Conservation (phyloP, 2,329 filamentous ascomycete species). For the Colletotrichum euphorbiae region DNA sequence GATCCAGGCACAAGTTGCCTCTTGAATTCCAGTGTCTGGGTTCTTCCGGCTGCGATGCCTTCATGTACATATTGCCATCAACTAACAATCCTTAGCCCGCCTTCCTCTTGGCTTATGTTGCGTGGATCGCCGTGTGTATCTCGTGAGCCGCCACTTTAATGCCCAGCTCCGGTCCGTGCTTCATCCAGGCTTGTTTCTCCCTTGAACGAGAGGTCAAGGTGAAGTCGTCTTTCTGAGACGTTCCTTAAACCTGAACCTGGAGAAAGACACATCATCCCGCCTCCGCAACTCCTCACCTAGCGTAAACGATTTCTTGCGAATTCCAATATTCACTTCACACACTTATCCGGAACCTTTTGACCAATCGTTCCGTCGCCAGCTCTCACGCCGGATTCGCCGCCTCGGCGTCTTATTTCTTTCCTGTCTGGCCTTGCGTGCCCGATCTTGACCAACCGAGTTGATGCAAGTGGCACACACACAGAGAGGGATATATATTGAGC, state of each 20-base stretch:
- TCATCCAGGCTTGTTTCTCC: slow-evolving; percentile 5
- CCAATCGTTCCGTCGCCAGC: slow-evolving; percentile 4
- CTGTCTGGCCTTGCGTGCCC: slow-evolving; percentile 13
- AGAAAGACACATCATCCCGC: slow-evolving; percentile 21
- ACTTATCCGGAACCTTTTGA: slow-evolving; percentile 5
- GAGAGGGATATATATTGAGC: slow-evolving; percentile 20
- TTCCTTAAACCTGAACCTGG: slow-evolving; percentile 3
- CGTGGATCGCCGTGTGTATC: slow-evolving; percentile 23
- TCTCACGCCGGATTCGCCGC: slow-evolving; percentile 32
- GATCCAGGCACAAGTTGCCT: slow-evolving; percentile 9
- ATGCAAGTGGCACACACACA: not conserved
- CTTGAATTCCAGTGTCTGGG: slow-evolving; percentile 10
- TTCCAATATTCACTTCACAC: not conserved
- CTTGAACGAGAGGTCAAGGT: slow-evolving; percentile 5
- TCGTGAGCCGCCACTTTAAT: not conserved
- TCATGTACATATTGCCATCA: not conserved
- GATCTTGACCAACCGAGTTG: not conserved
- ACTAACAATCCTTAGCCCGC: slow-evolving; percentile 2
- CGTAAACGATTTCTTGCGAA: slow-evolving; percentile 14
- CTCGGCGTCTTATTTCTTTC: slow-evolving; percentile 30
- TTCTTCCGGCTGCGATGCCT: not conserved
- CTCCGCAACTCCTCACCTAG: slow-evolving; percentile 12
- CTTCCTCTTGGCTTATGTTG: slow-evolving; percentile 8
- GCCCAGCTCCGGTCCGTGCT: slow-evolving; percentile 20
- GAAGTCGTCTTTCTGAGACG: slow-evolving; percentile 1